These are phyloP conservation scores for Exophiala phaeomuriformis DNA, from an alignment of 2,329 filamentous ascomycete species.

Conservation along the genomic window DNA sequence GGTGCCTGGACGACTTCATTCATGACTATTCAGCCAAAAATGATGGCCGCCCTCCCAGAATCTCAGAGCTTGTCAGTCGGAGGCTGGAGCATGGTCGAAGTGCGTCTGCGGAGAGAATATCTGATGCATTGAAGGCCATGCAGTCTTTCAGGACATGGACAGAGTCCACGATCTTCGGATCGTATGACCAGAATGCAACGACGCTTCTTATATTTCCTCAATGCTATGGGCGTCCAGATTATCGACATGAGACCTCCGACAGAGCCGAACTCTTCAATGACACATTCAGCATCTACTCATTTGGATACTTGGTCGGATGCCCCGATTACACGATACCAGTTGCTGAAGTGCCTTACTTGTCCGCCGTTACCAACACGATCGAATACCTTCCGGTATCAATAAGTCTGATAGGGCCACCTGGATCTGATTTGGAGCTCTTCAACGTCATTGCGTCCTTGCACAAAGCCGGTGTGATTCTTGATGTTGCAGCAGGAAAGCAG, in stretches of 20 bases:
- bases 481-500: slow-evolving; percentile 16
- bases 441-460: slow-evolving; percentile 17
- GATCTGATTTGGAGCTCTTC: slow-evolving; percentile 31
- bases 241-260: slow-evolving; percentile 20
- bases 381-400: slow-evolving; percentile 34
- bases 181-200: slow-evolving; percentile 21
- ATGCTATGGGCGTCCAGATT: slow-evolving; percentile 18
- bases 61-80: slow-evolving; percentile 43
- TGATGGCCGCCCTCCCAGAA: slow-evolving; percentile 35
- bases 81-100: slow-evolving; percentile 45
- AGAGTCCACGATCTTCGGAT: slow-evolving; percentile 22
- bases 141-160: slow-evolving; percentile 43
- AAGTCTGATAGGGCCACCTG: slow-evolving; percentile 29
- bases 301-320: slow-evolving; percentile 30
- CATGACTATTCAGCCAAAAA: slow-evolving; percentile 26
- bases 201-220: slow-evolving; percentile 23
- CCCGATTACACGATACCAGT: slow-evolving; percentile 41
- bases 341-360: slow-evolving; percentile 34
- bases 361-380: slow-evolving; percentile 25
- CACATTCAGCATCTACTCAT: slow-evolving; percentile 40
- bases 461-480: slow-evolving; percentile 13
- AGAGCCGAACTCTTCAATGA: slow-evolving; percentile 34
- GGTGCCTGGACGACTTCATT: slow-evolving; percentile 40
- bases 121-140: slow-evolving; percentile 45
- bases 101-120: slow-evolving; percentile 34